Conservation (phyloP, 345 rosid genomes). For the Euclidium syriacum region DNA sequence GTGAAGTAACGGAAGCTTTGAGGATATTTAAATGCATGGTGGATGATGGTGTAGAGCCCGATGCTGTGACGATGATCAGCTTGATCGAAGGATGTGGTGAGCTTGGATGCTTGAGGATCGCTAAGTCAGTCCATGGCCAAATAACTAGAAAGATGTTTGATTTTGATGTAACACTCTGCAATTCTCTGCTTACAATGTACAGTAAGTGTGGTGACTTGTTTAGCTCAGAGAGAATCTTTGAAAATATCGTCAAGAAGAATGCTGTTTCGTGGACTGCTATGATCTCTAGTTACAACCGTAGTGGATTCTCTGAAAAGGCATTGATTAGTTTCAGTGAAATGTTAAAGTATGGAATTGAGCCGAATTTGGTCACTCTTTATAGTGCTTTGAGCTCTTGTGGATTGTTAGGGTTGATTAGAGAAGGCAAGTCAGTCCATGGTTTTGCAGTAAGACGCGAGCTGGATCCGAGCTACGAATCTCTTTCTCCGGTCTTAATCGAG, state of each 20-base stretch:
- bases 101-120: conserved; percentile 38
- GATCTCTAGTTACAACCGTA: conserved; percentile 62
- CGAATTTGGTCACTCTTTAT: conserved; percentile 59
- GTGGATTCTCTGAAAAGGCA: conserved; percentile 45
- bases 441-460: conserved; percentile 41
- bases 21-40: conserved; percentile 43
- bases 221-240: conserved; percentile 55
- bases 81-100: conserved; percentile 53
- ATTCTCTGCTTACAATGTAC: conserved; percentile 57
- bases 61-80: conserved; percentile 50
- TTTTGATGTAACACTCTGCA: conserved; percentile 39
- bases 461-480: conserved; percentile 37
- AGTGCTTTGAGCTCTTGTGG: conserved; percentile 63
- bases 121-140: conserved; percentile 48
- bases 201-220: conserved; percentile 63
- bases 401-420: conserved; percentile 45
- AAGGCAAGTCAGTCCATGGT: conserved; percentile 74
- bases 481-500: conserved; percentile 64
- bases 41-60: conserved; percentile 41
- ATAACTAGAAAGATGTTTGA: conserved; percentile 34
- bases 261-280: conserved; percentile 68
- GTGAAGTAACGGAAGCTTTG: conserved; percentile 38
- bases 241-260: conserved; percentile 11
- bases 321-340: conserved; percentile 46
- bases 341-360: conserved; percentile 38